Percentiles rank a stretch among this genome's conserved stretches.
Evolutionary conservation across 2,329 filamentous ascomycete species (phyloP).

Genomic region (Graphiopsis chlorocephala): DNA sequence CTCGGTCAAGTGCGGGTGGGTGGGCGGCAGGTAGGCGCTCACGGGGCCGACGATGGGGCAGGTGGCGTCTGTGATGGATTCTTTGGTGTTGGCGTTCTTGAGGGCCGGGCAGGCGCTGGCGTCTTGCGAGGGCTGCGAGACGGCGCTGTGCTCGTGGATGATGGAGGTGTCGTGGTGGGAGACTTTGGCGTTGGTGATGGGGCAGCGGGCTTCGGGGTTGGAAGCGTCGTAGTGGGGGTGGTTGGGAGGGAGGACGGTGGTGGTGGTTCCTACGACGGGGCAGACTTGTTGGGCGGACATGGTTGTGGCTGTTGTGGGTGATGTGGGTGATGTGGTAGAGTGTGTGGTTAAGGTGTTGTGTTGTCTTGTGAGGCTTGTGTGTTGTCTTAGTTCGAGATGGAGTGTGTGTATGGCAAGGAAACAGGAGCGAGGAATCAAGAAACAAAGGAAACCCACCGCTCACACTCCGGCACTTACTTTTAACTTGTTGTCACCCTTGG

Average conservation of each 20-base stretch:
- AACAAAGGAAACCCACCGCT: not conserved
- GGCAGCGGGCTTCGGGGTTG: constrained; percentile 44
- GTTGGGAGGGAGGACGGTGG: constrained; percentile 17
- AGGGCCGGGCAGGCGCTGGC: constrained; percentile 44
- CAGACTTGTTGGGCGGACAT: constrained; percentile 19
- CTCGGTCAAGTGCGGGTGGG: constrained; percentile 41
- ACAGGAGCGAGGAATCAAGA: not conserved
- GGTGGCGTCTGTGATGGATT: constrained; percentile 42
- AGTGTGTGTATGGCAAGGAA: not conserved
- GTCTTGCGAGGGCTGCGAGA: constrained; percentile 27
- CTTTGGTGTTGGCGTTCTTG: constrained; percentile 38
- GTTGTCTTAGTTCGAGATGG: not conserved
- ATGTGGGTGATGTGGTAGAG: not conserved
- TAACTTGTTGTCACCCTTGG: constrained; percentile 3
- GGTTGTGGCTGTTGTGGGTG: not conserved
- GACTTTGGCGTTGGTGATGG: constrained; percentile 45
- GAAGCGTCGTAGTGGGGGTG: constrained; percentile 32
- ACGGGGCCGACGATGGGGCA: constrained; percentile 47
- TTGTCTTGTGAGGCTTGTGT: not conserved
- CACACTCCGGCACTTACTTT: not conserved
- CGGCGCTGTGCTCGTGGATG: constrained; percentile 38
- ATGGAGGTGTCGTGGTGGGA: constrained; percentile 42
- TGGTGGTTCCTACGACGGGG: constrained; percentile 19
- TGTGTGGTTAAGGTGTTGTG: not conserved
- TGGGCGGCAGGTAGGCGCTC: constrained; percentile 39